A percentile compares a stretch with the other conserved stretches of the same genome.
Conservation (phyloP, 805 yeast species). For the Cyberlindnera mississippiensis region DNA sequence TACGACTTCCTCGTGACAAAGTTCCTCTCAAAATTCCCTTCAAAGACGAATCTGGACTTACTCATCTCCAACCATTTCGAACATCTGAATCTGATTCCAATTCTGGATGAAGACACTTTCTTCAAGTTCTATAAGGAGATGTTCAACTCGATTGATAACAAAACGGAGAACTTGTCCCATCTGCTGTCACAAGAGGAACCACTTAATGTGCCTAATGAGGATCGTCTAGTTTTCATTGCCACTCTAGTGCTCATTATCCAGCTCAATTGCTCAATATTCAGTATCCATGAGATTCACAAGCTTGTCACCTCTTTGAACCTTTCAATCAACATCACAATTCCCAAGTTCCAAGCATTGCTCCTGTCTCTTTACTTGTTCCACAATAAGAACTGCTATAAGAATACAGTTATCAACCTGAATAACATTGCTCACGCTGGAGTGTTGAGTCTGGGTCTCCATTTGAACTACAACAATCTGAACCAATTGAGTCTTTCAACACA, state of each 20-base stretch:
- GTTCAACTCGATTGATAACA: slow-evolving; percentile 18
- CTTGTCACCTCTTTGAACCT: slow-evolving; percentile 19
- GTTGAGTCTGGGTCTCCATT: slow-evolving; percentile 26
- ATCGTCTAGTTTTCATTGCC: slow-evolving; percentile 13
- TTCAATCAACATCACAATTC: slow-evolving; percentile 17
- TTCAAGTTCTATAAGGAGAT: slow-evolving; percentile 21
- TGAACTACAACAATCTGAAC: slow-evolving; percentile 25
- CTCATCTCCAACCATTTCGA: slow-evolving; percentile 27
- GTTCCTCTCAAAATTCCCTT: slow-evolving; percentile 26
- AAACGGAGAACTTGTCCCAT: slow-evolving; percentile 15
- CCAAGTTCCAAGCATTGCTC: slow-evolving; percentile 23
- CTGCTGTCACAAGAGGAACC: slow-evolving; percentile 7
- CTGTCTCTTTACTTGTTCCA: slow-evolving; percentile 25
- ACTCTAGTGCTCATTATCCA: slow-evolving; percentile 39
- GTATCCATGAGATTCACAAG: slow-evolving; percentile 28
- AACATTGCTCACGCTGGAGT: slow-evolving; percentile 20
- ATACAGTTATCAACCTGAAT: slow-evolving; percentile 23
- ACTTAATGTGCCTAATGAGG: slow-evolving; percentile 27
- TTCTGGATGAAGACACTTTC: slow-evolving; percentile 25
- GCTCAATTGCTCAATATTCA: slow-evolving; percentile 27
- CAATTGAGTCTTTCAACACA: slow-evolving; percentile 7
- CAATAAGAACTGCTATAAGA: slow-evolving; percentile 26
- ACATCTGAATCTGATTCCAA: slow-evolving; percentile 25
- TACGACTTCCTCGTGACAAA: slow-evolving; percentile 16
- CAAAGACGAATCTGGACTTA: slow-evolving; percentile 26